Evolutionary conservation across 176 grass and related monocot species (phyloP).

Genomic region (Bolboschoenus planiculmis): DNA sequence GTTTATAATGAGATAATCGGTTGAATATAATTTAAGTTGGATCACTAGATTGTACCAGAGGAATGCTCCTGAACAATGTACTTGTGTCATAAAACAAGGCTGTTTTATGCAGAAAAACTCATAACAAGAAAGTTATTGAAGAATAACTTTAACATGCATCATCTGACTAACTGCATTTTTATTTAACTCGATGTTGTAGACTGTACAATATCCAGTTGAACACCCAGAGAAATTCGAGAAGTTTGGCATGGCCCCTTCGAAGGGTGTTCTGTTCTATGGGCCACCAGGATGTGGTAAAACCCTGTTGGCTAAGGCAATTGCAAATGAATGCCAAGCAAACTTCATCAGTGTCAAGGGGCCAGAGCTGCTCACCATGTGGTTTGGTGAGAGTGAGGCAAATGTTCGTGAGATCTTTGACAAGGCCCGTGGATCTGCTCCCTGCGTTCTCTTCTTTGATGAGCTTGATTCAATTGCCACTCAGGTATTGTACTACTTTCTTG

Average conservation of each 20-base stretch:
- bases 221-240: conserved; percentile 91
- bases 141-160: not conserved
- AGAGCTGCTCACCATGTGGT: conserved; percentile 84
- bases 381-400: conserved; percentile 90
- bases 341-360: conserved; percentile 88
- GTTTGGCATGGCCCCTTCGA: conserved; percentile 86
- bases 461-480: conserved; percentile 83
- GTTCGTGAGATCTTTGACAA: conserved; percentile 81
- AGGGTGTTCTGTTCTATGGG: conserved; percentile 85
- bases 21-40: not conserved
- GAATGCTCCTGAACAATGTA: not conserved
- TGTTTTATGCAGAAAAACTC: not conserved
- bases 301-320: conserved; percentile 84
- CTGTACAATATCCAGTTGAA: conserved; percentile 82
- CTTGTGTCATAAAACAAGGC: not conserved
- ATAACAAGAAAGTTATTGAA: not conserved
- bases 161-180: not conserved
- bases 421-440: conserved; percentile 60
- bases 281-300: conserved; percentile 87
- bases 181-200: conserved; percentile 31
- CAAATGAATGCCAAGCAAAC: conserved; percentile 90
- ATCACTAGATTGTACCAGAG: not conserved
- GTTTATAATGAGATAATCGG: not conserved
- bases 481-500: conserved; percentile 23
- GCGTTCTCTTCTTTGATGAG: conserved; percentile 78